A percentile compares a stretch with the other conserved stretches of the same genome.
These are phyloP conservation scores for Cetraspora pellucida DNA, from an alignment of 192 early-diverging fungal genomes.

Conservation along the genomic window DNA sequence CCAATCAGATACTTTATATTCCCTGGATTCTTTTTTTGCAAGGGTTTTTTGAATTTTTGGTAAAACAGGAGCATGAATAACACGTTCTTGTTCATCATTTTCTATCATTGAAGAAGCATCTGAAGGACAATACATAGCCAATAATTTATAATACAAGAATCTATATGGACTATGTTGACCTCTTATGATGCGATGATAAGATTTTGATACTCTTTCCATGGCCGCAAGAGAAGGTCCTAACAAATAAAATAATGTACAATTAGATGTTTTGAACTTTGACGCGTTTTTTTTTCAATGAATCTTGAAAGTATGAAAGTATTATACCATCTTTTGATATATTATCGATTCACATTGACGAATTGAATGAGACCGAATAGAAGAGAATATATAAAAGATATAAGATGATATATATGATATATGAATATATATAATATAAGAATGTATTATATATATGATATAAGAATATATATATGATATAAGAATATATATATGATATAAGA, in stretches of 20 bases:
- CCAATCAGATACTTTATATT: slow-evolving; percentile 34
- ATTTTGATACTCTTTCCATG: slow-evolving; percentile 28
- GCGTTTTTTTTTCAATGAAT: neutral
- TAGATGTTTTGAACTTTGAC: neutral
- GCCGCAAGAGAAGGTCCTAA: slow-evolving; percentile 24
- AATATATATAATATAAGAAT: too few species aligned
- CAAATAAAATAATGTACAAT: neutral
- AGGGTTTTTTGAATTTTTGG: slow-evolving; percentile 6
- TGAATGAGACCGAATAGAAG: neutral
- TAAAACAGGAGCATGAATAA: slow-evolving; percentile 23
- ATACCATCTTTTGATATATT: neutral
- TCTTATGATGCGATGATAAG: slow-evolving; percentile 10
- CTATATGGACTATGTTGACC: slow-evolving; percentile 33
- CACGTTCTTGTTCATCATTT: slow-evolving; percentile 9
- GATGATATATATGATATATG: neutral
- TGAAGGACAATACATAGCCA: slow-evolving; percentile 2
- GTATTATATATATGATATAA: too few species aligned
- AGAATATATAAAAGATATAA: neutral
- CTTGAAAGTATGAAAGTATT: neutral
- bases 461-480: neutral
- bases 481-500: neutral
- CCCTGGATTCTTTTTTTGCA: slow-evolving; percentile 1
- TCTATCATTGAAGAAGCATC: slow-evolving; percentile 1
- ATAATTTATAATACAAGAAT: slow-evolving; percentile 25
- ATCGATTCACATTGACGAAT: neutral